These are phyloP conservation scores for Capronia epimyces DNA, from an alignment of 2,329 filamentous ascomycete genomes.

Conservation along the genomic window DNA sequence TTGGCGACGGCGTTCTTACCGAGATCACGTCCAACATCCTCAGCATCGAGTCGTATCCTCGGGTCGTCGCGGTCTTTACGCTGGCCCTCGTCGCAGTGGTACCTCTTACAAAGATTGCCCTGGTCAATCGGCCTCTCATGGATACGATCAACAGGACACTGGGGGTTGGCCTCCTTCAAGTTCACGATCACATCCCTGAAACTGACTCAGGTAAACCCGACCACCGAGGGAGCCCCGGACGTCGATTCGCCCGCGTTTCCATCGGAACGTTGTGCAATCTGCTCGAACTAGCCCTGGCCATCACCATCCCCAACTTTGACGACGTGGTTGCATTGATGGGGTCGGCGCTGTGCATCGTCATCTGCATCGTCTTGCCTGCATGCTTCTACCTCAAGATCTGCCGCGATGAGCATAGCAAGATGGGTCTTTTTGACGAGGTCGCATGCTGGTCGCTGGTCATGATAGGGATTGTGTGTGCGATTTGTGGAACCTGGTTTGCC, in stretches of 20 bases:
- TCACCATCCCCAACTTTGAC: background rate
- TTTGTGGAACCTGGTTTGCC: background rate
- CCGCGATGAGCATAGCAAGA: background rate
- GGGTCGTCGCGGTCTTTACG: constrained; percentile 65
- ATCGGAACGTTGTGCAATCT: background rate
- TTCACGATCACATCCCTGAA: background rate
- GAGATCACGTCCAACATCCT: constrained; percentile 89
- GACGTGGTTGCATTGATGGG: background rate
- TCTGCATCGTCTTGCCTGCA: background rate
- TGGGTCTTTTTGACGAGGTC: background rate
- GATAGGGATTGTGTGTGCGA: background rate
- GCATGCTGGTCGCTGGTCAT: background rate
- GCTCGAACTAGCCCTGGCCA: background rate
- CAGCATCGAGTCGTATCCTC: constrained; percentile 65
- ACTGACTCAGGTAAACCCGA: background rate
- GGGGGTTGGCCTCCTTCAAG: background rate
- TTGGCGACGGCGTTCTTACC: constrained; percentile 75
- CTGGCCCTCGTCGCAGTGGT: constrained; percentile 85
- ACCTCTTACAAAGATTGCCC: constrained; percentile 82
- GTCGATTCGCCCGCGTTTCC: background rate
- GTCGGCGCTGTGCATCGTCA: background rate
- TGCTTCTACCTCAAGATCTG: background rate
- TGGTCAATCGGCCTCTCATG: constrained; percentile 77
- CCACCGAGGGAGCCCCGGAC: background rate
- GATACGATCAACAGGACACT: constrained; percentile 74